Base-by-base conservation (phyloP, 2,329 filamentous ascomycete genomes). In the Colletotrichum graminicola region DNA sequence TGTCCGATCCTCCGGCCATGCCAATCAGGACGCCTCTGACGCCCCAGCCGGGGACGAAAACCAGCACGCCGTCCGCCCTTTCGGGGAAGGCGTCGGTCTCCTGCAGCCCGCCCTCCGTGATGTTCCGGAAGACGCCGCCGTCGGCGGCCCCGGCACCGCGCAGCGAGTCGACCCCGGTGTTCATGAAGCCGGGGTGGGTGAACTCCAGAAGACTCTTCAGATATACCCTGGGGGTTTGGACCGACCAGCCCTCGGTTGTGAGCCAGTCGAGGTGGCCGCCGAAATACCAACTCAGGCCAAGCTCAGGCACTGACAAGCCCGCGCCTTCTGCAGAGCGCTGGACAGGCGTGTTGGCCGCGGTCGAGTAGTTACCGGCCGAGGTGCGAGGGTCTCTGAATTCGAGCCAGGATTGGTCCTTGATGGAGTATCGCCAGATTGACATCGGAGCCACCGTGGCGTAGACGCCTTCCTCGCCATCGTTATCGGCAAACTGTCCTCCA, bases 271-370 rank as follows among this genome's bases (percentile, higher is more conserved):
- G 82, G 79, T 94, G 93, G 0, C 93, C 93, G 34, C 92, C 93
- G 80, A 95, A 95, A 78, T 94, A 95, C 85, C 90, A 95, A 41
- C 91, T 93, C 57, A 91, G 81, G 0, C 92, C 92, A 0, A 94
- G 81, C 65, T 90, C 88, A 0, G 91, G 89, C 0, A 94, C 89
- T 36, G 89, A 92, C 18, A 93, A 80, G 0, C 92, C 92, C 14
- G 93, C 91, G 8, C 93, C 93, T 78, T 95, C 93, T 1, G 92
- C 92, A 2, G 92, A 87, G 56, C 92, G 85, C 77, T 94, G 90
- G 2, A 95, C 85, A 0, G 87, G 80, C 26, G 86, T 80, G 26
- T 85, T 85, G 12, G 83, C 87, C 0, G 81, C 81, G 29, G 89
- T 88, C 0, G 92, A 90, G 75, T 89, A 88, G 54, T 89, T 88